Evolutionary conservation across 2,329 filamentous ascomycete genomes (phyloP).

Genomic region (Zasmidium cellare): DNA sequence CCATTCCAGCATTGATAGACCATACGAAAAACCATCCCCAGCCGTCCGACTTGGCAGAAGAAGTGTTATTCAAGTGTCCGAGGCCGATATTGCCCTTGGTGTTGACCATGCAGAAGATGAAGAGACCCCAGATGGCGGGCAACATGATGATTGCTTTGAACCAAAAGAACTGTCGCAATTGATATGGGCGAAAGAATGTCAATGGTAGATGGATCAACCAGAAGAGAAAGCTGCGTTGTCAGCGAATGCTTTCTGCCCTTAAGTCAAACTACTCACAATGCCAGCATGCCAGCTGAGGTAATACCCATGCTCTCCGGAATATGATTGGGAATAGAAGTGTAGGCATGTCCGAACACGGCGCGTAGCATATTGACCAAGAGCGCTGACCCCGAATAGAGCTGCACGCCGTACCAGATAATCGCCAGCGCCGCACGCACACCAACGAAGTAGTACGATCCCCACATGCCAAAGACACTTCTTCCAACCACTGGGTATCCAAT

Average conservation of each 20-base stretch:
- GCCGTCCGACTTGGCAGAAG: conserved; percentile 21
- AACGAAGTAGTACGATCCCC: conserved; percentile 46
- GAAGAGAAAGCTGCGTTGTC: conserved; percentile 27
- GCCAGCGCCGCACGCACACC: conserved; percentile 42
- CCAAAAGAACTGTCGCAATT: conserved; percentile 48
- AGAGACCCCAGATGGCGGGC: conserved; percentile 36
- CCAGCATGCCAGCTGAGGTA: conserved; percentile 35
- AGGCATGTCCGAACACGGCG: conserved; percentile 41
- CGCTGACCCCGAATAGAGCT: conserved; percentile 26
- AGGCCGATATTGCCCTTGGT: conserved; percentile 32
- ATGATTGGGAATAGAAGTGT: conserved; percentile 36
- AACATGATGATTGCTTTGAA: conserved; percentile 45
- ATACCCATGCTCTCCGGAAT: conserved; percentile 33
- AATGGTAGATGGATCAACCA: conserved; percentile 37
- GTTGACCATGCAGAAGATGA: conserved; percentile 39
- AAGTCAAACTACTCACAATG: conserved; percentile 39
- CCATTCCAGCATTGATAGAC: conserved; percentile 45
- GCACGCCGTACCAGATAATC: conserved; percentile 40
- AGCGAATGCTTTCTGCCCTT: conserved; percentile 40
- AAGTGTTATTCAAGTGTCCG: conserved; percentile 51
- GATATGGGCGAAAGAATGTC: conserved; percentile 46
- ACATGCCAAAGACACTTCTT: conserved; percentile 45
- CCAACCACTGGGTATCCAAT: conserved; percentile 33
- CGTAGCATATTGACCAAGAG: conserved; percentile 29
- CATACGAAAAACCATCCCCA: conserved; percentile 43